Conservation (phyloP, 2,329 filamentous ascomycete genomes). For the Beauveria pseudobassiana region DNA sequence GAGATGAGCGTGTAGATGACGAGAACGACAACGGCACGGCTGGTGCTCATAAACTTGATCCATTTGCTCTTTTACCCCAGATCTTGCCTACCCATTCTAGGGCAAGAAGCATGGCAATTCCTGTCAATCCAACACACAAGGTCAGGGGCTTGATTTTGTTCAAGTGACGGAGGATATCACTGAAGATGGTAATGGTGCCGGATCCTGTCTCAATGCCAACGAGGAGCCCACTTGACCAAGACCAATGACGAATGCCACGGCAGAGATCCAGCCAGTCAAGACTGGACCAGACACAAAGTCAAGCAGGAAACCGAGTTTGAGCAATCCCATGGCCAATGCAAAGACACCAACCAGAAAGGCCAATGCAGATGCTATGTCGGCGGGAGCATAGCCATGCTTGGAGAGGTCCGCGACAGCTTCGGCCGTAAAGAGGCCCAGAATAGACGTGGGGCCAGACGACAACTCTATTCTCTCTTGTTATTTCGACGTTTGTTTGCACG, state of each 20-base stretch:
- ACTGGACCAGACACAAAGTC: slow-evolving; percentile 60
- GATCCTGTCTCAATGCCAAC: slow-evolving; percentile 47
- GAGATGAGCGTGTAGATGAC: slow-evolving; percentile 56
- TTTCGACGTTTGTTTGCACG: not conserved
- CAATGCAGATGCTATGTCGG: slow-evolving; percentile 52
- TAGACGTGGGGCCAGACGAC: slow-evolving; percentile 56
- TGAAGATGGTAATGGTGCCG: slow-evolving; percentile 49
- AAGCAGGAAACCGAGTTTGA: slow-evolving; percentile 57
- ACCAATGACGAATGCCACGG: slow-evolving; percentile 57
- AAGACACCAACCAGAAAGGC: slow-evolving; percentile 58
- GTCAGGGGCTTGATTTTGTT: slow-evolving; percentile 51
- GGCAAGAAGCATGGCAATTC: slow-evolving; percentile 46
- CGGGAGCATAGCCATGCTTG: slow-evolving; percentile 41
- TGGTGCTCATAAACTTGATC: slow-evolving; percentile 52
- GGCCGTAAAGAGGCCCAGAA: slow-evolving; percentile 55
- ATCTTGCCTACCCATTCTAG: slow-evolving; percentile 51
- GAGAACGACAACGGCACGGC: slow-evolving; percentile 52
- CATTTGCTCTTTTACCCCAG: slow-evolving; percentile 51
- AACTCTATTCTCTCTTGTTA: slow-evolving; percentile 36
- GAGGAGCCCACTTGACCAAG: slow-evolving; percentile 57
- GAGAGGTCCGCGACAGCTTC: slow-evolving; percentile 49
- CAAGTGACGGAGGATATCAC: slow-evolving; percentile 49
- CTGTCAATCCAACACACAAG: slow-evolving; percentile 50
- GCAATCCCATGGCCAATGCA: slow-evolving; percentile 48
- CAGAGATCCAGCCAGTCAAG: slow-evolving; percentile 58